Base-by-base conservation (phyloP, 192 early-diverging fungal species). In the Coemansia reversa region DNA sequence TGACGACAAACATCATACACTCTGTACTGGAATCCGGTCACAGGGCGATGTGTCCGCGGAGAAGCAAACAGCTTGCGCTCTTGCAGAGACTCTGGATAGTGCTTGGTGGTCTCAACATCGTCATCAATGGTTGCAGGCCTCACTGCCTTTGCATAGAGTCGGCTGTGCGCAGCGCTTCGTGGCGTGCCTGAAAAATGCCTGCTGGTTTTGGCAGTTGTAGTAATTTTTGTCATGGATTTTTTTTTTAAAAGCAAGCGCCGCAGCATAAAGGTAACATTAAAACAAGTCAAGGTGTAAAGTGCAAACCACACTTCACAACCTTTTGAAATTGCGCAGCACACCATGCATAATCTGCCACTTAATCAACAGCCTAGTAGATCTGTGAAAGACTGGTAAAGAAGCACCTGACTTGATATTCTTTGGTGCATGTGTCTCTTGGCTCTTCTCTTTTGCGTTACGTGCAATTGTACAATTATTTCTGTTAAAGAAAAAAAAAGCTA, bases 11-110 rank as follows among this genome's bases (percentile, higher is more conserved):
- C 67, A 47, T 91, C 90, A 57, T 90, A 91, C 32, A 91, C 88
- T 18, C 80, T 68, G 69, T 86, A 91, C 67, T 91, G 90, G 55
- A 91, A 91, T 24, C 75, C 76, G 1, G 90, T 91, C 7, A 91
- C 70, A 20, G 68, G 84, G 22, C 86, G 84, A 1, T 73, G 71
- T n/a, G 86, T 88, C 35, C 81, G 83, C 2, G 65, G 59, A 24
- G 87, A 89, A 20, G 87, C 35, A 28, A 75, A 88, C 20, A 63
- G 49, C 25, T 52, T 63, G 20, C 88, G 85, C 9, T 71, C 84
- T 0, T 58, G 25, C 0, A 70, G 25, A 0, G 83, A 80, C 53
- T 68, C 69, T 3, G 88, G 88, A 39, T 79, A 88, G 11, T 63
- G 62, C 29, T 68, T 69, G 33, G 70, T 59, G 3, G 81, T 83